These are phyloP conservation scores for Zoysia pacifica DNA, from an alignment of 176 grass and related monocot species.

Conservation along the genomic window DNA sequence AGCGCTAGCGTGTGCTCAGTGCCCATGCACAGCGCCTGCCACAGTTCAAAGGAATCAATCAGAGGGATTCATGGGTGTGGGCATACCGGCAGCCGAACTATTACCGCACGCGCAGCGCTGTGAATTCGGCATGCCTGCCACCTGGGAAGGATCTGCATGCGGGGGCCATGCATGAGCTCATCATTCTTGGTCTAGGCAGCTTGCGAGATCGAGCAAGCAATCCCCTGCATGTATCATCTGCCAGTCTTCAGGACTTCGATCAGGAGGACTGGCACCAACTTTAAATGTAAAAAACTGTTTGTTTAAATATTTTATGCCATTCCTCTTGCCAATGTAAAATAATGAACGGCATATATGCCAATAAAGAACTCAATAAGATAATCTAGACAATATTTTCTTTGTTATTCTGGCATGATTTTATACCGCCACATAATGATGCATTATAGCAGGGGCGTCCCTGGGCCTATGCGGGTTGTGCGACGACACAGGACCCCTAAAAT, in stretches of 20 bases:
- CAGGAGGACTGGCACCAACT: neutral
- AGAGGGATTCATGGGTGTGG: neutral
- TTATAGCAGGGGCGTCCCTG: no score
- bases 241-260: neutral
- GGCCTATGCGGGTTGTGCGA: no score
- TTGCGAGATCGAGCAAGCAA: neutral
- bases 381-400: no score
- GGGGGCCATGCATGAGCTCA: conserved; percentile 18
- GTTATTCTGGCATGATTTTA: no score
- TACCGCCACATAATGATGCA: no score
- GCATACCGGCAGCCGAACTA: neutral
- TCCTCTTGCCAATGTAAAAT: neutral
- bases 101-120: conserved; percentile 25
- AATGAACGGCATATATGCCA: no score
- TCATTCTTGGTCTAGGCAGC: conserved; percentile 3
- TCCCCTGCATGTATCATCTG: neutral
- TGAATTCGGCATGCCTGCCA: neutral
- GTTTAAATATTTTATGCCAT: neutral
- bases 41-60: conserved; percentile 18
- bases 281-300: neutral
- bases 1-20: neutral
- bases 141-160: conserved; percentile 24
- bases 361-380: no score
- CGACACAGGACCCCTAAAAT: no score
- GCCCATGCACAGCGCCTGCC: neutral